Base-by-base conservation (phyloP, 306 rosid genomes). In the Vicia villosa region DNA sequence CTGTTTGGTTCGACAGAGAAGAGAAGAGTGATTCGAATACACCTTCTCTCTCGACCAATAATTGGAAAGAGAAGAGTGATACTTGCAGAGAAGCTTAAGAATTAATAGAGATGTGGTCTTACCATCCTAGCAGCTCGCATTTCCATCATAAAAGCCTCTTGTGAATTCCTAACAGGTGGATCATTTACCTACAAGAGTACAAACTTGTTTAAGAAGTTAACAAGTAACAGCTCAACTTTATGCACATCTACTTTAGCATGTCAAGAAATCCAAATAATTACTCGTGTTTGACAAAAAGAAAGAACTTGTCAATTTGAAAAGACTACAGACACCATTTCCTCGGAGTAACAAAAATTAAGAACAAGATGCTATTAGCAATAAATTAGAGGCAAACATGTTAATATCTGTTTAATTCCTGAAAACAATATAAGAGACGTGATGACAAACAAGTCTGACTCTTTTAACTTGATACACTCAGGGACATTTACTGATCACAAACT, bases 91-190 rank as follows among this genome's bases (percentile, higher is more conserved):
- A 80, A 66, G 40, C 49, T 54, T 41, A 42, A 63, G 28, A 19
- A 32, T 28, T 32, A 52, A 51, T 12, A 42, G 7, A 61, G 50
- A 37, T 54, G 50, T 17, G 8, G 0, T 26, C 82, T 76, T 68
- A 91, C 97, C 97, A 90, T 88, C 75, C 92, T 83, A 45, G 92
- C 89, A 19, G 87, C 97, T 68, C 94, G 94, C 91, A 83, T 90
- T 75, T 93, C 98, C 60, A 87, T 88, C 97, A 90, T 90, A 74
- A 90, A 88, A 72, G 94, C 83, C 74, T 93, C 97, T 91, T 88
- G 97, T 14, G 96, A 88, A 74, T 93, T 93, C 74, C 96, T 85
- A 42, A 93, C 98, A 5, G 96, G 86, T 26, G 86, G 90, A 15
- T 90, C 98, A 71, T 82, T 88, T 76, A 88, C 97, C 97, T 91